Conservation (phyloP, 139 green algal species). For the Bryopsis sp. region DNA sequence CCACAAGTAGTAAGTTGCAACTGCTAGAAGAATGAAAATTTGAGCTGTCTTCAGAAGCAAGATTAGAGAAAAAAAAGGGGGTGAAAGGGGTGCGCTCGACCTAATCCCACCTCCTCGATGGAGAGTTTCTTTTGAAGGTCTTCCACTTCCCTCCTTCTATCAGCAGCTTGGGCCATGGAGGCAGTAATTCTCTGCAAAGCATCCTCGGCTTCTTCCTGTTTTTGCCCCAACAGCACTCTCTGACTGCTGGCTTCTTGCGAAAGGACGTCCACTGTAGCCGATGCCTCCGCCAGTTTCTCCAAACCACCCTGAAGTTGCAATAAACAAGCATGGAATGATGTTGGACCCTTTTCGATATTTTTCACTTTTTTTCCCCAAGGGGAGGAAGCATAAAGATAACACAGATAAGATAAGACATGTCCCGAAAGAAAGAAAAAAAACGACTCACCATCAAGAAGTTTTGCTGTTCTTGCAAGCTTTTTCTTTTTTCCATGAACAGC, state of each 20-base stretch:
- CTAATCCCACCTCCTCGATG: conserved; percentile 41
- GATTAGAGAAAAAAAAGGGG: too few species aligned
- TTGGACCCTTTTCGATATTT: too few species aligned
- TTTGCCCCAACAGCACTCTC: conserved; percentile 46
- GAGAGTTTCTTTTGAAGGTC: conserved; percentile 45
- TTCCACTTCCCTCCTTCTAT: conserved; percentile 50
- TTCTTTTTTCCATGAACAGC: conserved; percentile 43
- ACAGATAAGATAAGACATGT: too few species aligned
- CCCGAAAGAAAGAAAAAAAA: too few species aligned
- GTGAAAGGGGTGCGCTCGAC: too few species aligned
- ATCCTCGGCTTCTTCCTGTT: conserved; percentile 55
- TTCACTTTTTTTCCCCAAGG: too few species aligned
- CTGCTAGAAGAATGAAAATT: too few species aligned
- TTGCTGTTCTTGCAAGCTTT: conserved; percentile 29
- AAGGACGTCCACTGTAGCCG: conserved; percentile 51
- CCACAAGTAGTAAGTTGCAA: too few species aligned
- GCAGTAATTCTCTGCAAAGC: conserved; percentile 50
- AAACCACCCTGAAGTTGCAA: conserved; percentile 54
- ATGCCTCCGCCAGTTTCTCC: conserved; percentile 61
- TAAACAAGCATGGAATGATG: too few species aligned
- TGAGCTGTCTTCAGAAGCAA: too few species aligned
- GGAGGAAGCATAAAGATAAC: conserved; percentile 16
- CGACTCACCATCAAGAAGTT: too few species aligned
- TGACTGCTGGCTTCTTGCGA: conserved; percentile 46
- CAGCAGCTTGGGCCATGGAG: conserved; percentile 39